These are phyloP conservation scores for Lipomyces yamadae DNA, from an alignment of 805 yeast genomes.

Conservation along the genomic window DNA sequence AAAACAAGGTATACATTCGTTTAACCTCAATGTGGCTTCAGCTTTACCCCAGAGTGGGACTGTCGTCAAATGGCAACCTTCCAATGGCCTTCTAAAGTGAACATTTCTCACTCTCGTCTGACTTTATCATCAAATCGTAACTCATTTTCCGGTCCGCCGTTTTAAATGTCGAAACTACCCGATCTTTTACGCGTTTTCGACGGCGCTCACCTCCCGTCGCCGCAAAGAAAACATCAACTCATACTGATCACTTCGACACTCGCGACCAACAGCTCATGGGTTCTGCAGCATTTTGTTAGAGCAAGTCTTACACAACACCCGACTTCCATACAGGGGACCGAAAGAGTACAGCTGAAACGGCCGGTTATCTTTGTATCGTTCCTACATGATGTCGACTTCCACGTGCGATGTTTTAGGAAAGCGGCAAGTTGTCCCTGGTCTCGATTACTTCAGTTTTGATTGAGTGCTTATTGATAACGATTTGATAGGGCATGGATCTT, in stretches of 20 bases:
- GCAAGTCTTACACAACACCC: conserved; percentile 1
- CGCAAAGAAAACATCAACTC: conserved; percentile 1
- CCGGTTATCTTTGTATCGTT: conserved; percentile 30
- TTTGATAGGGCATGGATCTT: conserved; percentile 25
- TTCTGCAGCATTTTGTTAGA: conserved; percentile 26
- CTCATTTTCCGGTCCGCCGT: no score
- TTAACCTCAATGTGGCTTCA: background rate
- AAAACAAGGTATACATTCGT: background rate
- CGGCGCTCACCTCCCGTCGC: conserved; percentile 19
- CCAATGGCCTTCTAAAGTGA: no score
- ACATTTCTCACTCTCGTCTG: no score
- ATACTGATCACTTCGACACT: conserved; percentile 17
- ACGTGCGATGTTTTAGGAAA: conserved; percentile 19
- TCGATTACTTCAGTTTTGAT: background rate
- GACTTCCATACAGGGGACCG: background rate
- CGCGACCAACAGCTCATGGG: conserved; percentile 27
- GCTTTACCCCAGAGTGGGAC: background rate
- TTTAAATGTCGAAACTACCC: conserved; percentile 19
- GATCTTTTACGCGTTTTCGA: conserved; percentile 31
- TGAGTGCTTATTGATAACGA: background rate
- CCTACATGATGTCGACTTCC: conserved; percentile 23
- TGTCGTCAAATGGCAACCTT: no score
- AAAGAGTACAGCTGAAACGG: background rate
- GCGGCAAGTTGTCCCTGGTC: conserved; percentile 12
- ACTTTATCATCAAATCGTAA: no score